A percentile compares a stretch with the other conserved stretches of the same genome.
phyloP scores from a whole-genome alignment of 331 rosid species.

The Quercus lobata region DNA sequence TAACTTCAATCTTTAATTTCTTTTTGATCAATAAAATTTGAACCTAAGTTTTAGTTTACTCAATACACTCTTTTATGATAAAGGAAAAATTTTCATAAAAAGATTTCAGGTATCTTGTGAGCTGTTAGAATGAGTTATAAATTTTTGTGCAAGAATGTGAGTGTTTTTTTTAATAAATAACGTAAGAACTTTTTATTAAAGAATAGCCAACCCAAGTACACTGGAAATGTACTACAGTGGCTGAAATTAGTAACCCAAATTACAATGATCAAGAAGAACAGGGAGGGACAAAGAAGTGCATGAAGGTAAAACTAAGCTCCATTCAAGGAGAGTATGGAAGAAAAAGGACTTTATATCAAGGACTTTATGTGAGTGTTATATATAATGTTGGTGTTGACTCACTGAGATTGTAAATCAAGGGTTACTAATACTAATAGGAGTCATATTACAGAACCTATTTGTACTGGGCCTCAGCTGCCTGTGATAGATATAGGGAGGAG shows the following conservation, averaged over 20 bases:
- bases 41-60: not conserved
- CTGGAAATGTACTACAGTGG: no score
- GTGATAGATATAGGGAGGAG: not conserved
- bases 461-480: not conserved
- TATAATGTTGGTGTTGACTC: not conserved
- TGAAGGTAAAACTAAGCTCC: no score
- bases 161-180: no score
- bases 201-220: no score
- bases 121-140: not conserved
- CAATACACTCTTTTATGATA: not conserved
- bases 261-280: no score
- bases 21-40: not conserved
- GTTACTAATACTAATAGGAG: not conserved
- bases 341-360: no score
- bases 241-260: no score
- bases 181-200: no score
- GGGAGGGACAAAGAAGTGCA: no score
- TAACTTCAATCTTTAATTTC: not conserved
- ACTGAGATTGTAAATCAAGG: not conserved
- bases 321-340: no score
- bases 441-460: no score
- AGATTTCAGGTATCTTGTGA: not conserved
- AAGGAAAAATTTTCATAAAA: not conserved
- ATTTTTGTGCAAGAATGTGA: not conserved
- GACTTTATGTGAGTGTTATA: not conserved